These are phyloP conservation scores for Scheffersomyces insectosa DNA, from an alignment of 1,139 yeast species.

Conservation along the genomic window DNA sequence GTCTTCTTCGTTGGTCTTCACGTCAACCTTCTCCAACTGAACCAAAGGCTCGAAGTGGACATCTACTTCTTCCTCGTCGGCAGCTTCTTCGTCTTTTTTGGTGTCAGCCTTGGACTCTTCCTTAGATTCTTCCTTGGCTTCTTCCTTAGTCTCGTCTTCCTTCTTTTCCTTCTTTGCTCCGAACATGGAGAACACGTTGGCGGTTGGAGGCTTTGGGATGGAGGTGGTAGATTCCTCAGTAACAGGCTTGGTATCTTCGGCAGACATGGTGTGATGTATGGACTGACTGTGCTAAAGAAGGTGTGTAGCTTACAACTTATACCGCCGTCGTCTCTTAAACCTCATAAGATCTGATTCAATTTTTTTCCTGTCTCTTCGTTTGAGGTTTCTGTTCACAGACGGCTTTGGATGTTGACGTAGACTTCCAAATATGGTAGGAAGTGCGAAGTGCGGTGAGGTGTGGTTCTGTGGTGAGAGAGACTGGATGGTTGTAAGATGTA, in stretches of 20 bases:
- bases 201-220: conserved; percentile 56
- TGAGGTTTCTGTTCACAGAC: neutral
- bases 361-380: conserved; percentile 3
- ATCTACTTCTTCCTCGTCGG: conserved; percentile 87
- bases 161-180: conserved; percentile 78
- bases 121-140: conserved; percentile 29
- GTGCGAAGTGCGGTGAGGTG: neutral
- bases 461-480: neutral
- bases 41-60: conserved; percentile 97
- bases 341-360: conserved; percentile 1
- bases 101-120: conserved; percentile 33
- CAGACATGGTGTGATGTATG: conserved; percentile 26
- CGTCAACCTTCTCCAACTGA: conserved; percentile 92
- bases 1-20: conserved; percentile 94
- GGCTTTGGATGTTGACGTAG: conserved; percentile 4
- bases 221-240: conserved; percentile 20
- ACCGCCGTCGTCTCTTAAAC: neutral
- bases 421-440: conserved; percentile 14
- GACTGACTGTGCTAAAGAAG: too few species aligned
- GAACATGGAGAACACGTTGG: conserved; percentile 86
- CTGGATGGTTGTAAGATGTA: too few species aligned
- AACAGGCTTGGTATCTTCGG: conserved; percentile 37
- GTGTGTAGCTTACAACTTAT: neutral
- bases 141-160: conserved; percentile 42
- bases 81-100: conserved; percentile 53